A percentile compares a stretch with the other conserved stretches of the same genome.
Conservation (phyloP, 139 green algal genomes). For the Chlorella sp. region DNA sequence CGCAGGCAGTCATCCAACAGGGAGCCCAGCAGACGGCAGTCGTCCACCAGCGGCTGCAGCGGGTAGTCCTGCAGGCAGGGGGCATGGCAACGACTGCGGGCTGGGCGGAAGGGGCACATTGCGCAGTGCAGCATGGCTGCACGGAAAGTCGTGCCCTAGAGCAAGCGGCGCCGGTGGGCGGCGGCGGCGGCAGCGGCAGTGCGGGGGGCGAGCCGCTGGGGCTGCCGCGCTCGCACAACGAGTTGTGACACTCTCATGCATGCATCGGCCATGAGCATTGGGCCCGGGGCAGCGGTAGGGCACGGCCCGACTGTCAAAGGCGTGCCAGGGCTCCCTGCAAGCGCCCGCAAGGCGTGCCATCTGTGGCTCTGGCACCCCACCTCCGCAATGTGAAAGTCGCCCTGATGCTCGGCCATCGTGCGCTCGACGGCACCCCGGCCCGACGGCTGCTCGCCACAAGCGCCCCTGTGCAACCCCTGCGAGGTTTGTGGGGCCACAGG, state of each 20-base stretch:
- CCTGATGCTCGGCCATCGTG: conserved; percentile 22
- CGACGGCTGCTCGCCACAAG: not conserved
- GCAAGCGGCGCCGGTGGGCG: not conserved
- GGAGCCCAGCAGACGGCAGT: conserved; percentile 85
- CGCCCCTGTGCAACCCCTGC: not conserved
- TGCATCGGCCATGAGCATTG: too few species aligned
- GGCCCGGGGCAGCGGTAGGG: too few species aligned
- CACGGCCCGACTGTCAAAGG: too few species aligned
- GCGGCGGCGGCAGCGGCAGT: not conserved
- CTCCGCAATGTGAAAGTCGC: conserved; percentile 22
- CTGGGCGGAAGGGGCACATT: too few species aligned
- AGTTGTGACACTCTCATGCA: too few species aligned
- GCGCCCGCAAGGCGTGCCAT: too few species aligned
- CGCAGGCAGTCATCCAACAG: conserved; percentile 88
- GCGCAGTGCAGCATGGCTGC: too few species aligned
- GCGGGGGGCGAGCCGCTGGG: not conserved
- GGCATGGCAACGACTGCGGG: too few species aligned
- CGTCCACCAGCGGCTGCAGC: conserved; percentile 66
- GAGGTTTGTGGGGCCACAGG: too few species aligned
- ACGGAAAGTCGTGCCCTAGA: not conserved
- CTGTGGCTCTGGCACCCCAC: not conserved
- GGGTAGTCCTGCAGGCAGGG: conserved; percentile 19
- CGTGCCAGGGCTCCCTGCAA: too few species aligned
- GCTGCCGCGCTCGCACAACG: too few species aligned
- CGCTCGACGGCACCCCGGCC: not conserved